Evolutionary conservation across 306 rosid species (phyloP), one percentile per base, ranked within the genome.

Genomic region (Trifolium repens): DNA sequence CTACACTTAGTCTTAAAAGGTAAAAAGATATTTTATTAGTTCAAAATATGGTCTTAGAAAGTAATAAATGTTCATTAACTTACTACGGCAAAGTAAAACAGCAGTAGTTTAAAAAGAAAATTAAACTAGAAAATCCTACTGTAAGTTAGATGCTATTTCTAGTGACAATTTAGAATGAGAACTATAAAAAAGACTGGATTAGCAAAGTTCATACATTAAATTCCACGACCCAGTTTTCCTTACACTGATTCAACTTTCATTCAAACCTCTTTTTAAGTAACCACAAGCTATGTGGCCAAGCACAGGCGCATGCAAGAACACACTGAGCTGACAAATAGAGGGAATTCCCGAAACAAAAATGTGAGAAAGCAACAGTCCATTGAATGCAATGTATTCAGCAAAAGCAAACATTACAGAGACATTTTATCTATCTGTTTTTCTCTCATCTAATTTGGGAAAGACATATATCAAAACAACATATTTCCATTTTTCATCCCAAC

Each of bases 171-270:
- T 6, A 53, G 9, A 34, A 16, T 30, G 39, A 27, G 24, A 22
- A 1, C 24, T 22, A 22, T 22, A 22, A 22, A 22, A 22, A 49
- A 27, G 37, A 52, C 9, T 6, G 24, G 32, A 69, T 2, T 10
- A 61, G 49, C 7, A 26, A 54, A 54, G 11, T 8, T 54, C 27
- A 12, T 26, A 13, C 15, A 72, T 17, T 22, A 42, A 30, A 13
- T 46, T 11, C 54, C 66, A 73, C 58, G 27, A 39, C 55, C 9
- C 50, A 13, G n/a, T 79, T 61, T 42, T 46, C 14, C 62, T 9
- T 26, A 43, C 34, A 59, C 32, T 46, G 37, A 67, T 37, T 74
- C 67, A 74, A 67, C 67, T 59, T 37, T 49, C 65, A 35, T 47
- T 32, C 14, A 16, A 44, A 47, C 39, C 37, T 67, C 16, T 30